A percentile compares a stretch with the other conserved stretches of the same genome.
Conservation (phyloP, 2,329 filamentous ascomycete genomes). For the Mycocentrospora acerina region DNA sequence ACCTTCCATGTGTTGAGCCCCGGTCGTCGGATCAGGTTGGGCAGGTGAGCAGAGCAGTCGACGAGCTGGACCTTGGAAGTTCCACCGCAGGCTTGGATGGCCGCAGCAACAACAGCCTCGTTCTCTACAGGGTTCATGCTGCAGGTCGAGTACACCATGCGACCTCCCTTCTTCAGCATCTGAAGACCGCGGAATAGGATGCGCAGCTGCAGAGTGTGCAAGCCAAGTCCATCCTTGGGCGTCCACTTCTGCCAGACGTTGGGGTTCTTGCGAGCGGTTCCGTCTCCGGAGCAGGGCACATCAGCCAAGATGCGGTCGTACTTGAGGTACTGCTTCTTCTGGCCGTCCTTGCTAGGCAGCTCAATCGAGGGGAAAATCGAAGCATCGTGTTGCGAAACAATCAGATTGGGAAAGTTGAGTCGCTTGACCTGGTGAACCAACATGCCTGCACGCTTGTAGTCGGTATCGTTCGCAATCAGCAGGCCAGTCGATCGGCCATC, state of each 20-base stretch:
- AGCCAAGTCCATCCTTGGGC: constrained; percentile 80
- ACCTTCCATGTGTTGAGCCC: constrained; percentile 85
- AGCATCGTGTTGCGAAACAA: constrained; percentile 97
- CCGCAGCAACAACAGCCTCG: constrained; percentile 84
- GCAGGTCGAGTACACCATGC: constrained; percentile 97
- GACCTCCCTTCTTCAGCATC: constrained; percentile 91
- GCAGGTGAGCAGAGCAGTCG: constrained; percentile 77
- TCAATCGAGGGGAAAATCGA: constrained; percentile 93
- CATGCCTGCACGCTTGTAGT: constrained; percentile 97
- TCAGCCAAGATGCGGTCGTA: constrained; percentile 96
- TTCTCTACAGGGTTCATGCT: constrained; percentile 99
- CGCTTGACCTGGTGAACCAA: constrained; percentile 97
- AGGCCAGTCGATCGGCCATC: constrained; percentile 87
- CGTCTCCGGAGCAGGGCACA: constrained; percentile 95
- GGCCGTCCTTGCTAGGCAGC: constrained; percentile 62
- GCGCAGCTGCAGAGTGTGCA: constrained; percentile 82
- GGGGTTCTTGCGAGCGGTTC: constrained; percentile 88
- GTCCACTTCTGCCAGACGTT: constrained; percentile 96
- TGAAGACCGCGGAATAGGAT: constrained; percentile 91
- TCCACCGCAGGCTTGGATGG: constrained; percentile 88
- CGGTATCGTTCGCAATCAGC: constrained; percentile 91
- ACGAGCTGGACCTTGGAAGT: constrained; percentile 77
- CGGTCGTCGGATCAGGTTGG: constrained; percentile 71
- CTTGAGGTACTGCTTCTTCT: constrained; percentile 76
- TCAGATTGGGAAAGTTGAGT: constrained; percentile 90